A percentile compares a stretch with the other conserved stretches of the same genome.
These are phyloP conservation scores for Talaromyces sp. DNA, from an alignment of 2,329 filamentous ascomycete species.

Conservation along the genomic window DNA sequence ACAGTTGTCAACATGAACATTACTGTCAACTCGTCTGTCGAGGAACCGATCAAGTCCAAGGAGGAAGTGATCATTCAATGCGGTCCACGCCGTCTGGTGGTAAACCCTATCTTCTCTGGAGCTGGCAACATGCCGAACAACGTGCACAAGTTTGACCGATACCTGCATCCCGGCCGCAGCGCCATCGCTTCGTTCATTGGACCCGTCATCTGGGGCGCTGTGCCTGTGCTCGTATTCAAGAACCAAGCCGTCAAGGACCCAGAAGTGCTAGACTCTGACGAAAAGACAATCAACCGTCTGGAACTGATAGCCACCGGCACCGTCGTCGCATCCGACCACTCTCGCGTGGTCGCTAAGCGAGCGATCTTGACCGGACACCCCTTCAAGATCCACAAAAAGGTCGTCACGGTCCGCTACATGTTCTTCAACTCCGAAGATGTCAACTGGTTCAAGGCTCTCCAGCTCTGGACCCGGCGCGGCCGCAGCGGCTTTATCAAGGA, in stretches of 20 bases:
- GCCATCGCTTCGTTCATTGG: slow-evolving; percentile 86
- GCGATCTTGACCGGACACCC: slow-evolving; percentile 92
- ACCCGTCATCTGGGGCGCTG: slow-evolving; percentile 86
- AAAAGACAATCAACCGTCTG: slow-evolving; percentile 43
- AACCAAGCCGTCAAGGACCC: slow-evolving; percentile 30
- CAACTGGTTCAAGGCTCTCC: slow-evolving; percentile 94
- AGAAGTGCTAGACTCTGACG: slow-evolving; percentile 39
- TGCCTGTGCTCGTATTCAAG: slow-evolving; percentile 85
- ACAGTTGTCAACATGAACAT: slow-evolving; percentile 86
- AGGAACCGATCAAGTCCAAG: slow-evolving; percentile 78
- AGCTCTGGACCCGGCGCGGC: slow-evolving; percentile 87
- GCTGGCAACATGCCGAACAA: slow-evolving; percentile 90
- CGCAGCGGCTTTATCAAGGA: slow-evolving; percentile 91
- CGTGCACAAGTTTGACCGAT: slow-evolving; percentile 94
- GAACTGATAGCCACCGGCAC: slow-evolving; percentile 83
- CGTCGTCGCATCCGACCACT: slow-evolving; percentile 66
- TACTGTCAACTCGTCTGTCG: slow-evolving; percentile 70
- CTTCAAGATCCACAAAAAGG: slow-evolving; percentile 96
- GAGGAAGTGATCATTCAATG: slow-evolving; percentile 88
- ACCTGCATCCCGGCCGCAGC: slow-evolving; percentile 81
- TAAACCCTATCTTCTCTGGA: slow-evolving; percentile 87
- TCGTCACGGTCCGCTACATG: slow-evolving; percentile 98
- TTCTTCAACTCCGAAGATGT: slow-evolving; percentile 97
- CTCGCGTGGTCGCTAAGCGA: slow-evolving; percentile 84
- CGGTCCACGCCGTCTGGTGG: slow-evolving; percentile 75